Evolutionary conservation across 495 filamentous ascomycete species (phyloP).

Genomic region (Penicillium goetzii): DNA sequence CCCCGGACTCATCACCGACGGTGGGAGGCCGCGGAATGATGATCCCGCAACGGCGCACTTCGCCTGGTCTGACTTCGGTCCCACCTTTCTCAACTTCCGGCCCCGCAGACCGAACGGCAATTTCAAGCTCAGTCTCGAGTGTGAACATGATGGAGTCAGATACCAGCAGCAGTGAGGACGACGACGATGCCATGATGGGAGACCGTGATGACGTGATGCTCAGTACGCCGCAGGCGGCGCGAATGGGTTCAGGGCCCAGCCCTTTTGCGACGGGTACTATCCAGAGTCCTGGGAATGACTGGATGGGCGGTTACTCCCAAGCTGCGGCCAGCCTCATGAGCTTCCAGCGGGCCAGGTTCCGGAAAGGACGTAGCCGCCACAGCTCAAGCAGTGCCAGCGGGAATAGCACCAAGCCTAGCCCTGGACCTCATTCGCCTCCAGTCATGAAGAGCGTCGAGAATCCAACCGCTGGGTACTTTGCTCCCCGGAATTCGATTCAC

Average conservation of each 20-base stretch:
- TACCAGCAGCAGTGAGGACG: conserved; percentile 72
- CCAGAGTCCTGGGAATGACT: conserved; percentile 57
- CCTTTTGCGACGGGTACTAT: conserved; percentile 49
- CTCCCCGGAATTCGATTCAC: conserved; percentile 50
- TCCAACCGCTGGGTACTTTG: conserved; percentile 51
- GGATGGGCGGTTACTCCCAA: conserved; percentile 66
- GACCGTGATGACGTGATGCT: conserved; percentile 80
- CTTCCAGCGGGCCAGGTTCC: conserved; percentile 69
- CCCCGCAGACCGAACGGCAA: conserved; percentile 65
- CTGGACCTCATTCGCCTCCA: conserved; percentile 64
- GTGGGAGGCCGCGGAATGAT: conserved; percentile 77
- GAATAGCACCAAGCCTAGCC: conserved; percentile 70
- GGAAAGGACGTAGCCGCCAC: conserved; percentile 60
- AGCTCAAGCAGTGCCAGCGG: conserved; percentile 73
- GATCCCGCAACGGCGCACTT: conserved; percentile 67
- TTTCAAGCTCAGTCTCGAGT: conserved; percentile 86
- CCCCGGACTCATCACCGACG: conserved; percentile 94
- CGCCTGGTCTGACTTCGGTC: conserved; percentile 45
- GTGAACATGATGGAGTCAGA: conserved; percentile 79
- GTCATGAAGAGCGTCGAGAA: conserved; percentile 64
- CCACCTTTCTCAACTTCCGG: conserved; percentile 47
- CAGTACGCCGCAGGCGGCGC: conserved; percentile 57
- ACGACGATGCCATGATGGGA: conserved; percentile 77
- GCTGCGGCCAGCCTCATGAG: conserved; percentile 72
- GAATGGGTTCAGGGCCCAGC: conserved; percentile 45